Evolutionary conservation across 2,329 filamentous ascomycete genomes (phyloP).

Genomic region (Aspergillus sclerotialis): DNA sequence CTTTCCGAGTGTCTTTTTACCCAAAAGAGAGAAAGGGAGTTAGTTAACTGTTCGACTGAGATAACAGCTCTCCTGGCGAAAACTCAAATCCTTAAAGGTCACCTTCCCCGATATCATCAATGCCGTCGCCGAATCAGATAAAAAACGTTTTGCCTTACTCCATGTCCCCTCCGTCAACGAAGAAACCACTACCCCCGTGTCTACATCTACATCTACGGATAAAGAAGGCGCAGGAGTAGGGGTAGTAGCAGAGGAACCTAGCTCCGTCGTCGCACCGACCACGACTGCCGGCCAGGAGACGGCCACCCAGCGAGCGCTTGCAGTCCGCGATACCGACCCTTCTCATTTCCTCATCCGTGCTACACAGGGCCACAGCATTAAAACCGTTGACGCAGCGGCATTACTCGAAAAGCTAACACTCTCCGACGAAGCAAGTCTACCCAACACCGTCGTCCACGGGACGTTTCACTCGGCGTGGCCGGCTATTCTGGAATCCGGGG

Average conservation of each 20-base stretch:
- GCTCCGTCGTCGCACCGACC: no score
- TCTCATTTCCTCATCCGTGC: constrained; percentile 80
- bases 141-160: constrained; percentile 82
- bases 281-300: constrained; percentile 24
- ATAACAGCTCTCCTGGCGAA: constrained; percentile 49
- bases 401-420: constrained; percentile 63
- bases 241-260: no score
- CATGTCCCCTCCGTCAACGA: constrained; percentile 39
- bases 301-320: constrained; percentile 28
- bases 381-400: constrained; percentile 59
- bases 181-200: no score
- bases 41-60: not conserved
- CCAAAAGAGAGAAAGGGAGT: not conserved
- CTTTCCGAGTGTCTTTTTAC: not conserved
- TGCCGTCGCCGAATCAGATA: constrained; percentile 70
- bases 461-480: constrained; percentile 79
- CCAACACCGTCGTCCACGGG: constrained; percentile 70
- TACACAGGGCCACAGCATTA: constrained; percentile 89
- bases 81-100: constrained; percentile 62
- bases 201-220: no score
- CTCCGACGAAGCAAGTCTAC: constrained; percentile 46
- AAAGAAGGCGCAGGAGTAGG: no score
- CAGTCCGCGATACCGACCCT: constrained; percentile 43
- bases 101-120: constrained; percentile 66
- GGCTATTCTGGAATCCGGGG: constrained; percentile 66